Conservation (phyloP, 2,329 filamentous ascomycete species). For the Chrysoporthe deuterocubensis region DNA sequence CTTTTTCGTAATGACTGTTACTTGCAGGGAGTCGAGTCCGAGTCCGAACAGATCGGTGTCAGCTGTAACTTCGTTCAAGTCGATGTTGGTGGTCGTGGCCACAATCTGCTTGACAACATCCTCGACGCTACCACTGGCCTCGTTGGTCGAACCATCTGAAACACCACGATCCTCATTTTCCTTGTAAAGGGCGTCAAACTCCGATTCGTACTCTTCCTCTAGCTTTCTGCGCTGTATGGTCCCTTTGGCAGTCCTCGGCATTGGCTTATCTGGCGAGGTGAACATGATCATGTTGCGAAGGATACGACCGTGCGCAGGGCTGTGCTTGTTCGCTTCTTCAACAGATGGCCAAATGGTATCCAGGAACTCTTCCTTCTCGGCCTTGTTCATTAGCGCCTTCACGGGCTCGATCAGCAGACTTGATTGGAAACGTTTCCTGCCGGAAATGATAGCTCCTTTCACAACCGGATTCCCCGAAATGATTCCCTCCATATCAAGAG, state of each 20-base stretch:
- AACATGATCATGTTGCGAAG: slow-evolving; percentile 44
- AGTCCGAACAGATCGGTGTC: slow-evolving; percentile 19
- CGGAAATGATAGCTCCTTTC: slow-evolving; percentile 13
- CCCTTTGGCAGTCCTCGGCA: slow-evolving; percentile 50
- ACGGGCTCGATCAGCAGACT: slow-evolving; percentile 18
- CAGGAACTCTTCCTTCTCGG: slow-evolving; percentile 7
- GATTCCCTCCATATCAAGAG: slow-evolving; percentile 21
- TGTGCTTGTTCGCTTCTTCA: slow-evolving; percentile 20
- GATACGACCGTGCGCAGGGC: slow-evolving; percentile 50
- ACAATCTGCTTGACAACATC: slow-evolving; percentile 16
- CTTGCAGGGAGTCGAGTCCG: slow-evolving; percentile 21
- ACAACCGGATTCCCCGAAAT: slow-evolving; percentile 18
- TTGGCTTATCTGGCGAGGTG: slow-evolving; percentile 45
- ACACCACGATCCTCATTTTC: slow-evolving; percentile 22
- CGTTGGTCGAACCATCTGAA: not conserved
- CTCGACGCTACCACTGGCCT: not conserved
- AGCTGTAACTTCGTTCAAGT: slow-evolving; percentile 4
- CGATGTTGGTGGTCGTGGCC: slow-evolving; percentile 8
- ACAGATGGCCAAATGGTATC: slow-evolving; percentile 15
- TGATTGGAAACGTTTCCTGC: slow-evolving; percentile 16
- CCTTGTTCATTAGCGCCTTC: not conserved
- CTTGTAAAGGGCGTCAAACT: slow-evolving; percentile 47
- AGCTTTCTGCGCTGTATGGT: slow-evolving; percentile 47
- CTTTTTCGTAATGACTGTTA: slow-evolving; percentile 9
- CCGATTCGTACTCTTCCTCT: slow-evolving; percentile 44